Base-by-base conservation (phyloP, 2,329 filamentous ascomycete genomes). In the Zymoseptoria ardabiliae region DNA sequence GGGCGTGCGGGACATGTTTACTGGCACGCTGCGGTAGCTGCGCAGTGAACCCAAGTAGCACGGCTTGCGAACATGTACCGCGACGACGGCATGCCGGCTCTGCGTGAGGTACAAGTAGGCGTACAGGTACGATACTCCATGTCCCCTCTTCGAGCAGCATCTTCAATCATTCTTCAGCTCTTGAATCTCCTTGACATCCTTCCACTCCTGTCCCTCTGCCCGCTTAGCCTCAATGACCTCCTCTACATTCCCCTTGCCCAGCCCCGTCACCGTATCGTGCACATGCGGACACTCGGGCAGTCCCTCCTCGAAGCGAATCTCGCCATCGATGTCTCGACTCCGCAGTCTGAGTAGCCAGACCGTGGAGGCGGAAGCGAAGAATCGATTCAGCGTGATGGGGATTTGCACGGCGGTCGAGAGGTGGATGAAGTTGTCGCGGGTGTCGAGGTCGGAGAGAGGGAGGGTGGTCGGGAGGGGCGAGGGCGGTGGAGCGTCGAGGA, bases 351-450 rank as follows among this genome's bases (percentile, higher is more conserved):
- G 57, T 0, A 71, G 49, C 65, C 65, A 69, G 10, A 71, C 56
- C 19, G 55, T 66, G 6, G 28, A 50, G 45, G 58, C 50, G 3
- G 55, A 28, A 50, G 55, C 25, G 63, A 71, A 71, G 64, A 71
- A 71, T 8, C 68, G 61, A 30, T 64, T 62, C 2, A 68, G 66
- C 7, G 69, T 71, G 9, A 62, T 57, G 13, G 67, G 68, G n/a
- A 64, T 69, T 54, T 70, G 69, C 21, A 56, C 41, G 13, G 69
- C 66, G 11, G 66, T 69, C 50, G 68, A 66, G 7, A 67, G 61
- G 54, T 69, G 68, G 52, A 63, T 68, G 58, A 70, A 71, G 55
- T 64, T 64, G 50, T 70, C 69, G 22, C 66, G 55, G 1, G 58
- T 54, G 57, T 71, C 69, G 10, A 71, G 58, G 6, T 60, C 52